phyloP scores from a whole-genome alignment of 129 eudicot species.

The Chrysanthemum makinoi region DNA sequence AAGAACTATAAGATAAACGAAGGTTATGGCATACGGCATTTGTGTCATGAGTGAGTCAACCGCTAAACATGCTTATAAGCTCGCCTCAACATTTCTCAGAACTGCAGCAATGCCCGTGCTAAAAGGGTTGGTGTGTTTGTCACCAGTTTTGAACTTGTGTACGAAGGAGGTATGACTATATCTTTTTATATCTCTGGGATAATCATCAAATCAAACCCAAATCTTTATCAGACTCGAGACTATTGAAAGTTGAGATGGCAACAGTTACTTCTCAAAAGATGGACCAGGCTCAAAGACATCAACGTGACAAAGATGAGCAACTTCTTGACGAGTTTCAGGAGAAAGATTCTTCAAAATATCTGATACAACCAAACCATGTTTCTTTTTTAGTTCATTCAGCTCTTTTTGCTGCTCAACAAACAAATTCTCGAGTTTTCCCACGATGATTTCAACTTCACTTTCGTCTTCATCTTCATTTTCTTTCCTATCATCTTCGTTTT shows the following conservation, averaged over 20 bases:
- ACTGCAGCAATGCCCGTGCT: conserved; percentile 18
- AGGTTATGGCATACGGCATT: too few relatives aligned
- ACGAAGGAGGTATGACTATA: conserved; percentile 22
- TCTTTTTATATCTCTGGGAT: conserved; percentile 30
- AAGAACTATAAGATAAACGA: neutral
- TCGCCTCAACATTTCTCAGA: conserved; percentile 33
- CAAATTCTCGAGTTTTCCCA: conserved; percentile 50
- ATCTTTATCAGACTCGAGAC: conserved; percentile 17
- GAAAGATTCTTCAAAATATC: conserved; percentile 55
- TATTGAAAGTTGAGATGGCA: conserved; percentile 10
- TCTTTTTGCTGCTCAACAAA: conserved; percentile 69
- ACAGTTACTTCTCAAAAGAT: conserved; percentile 35
- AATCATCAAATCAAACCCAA: conserved; percentile 23
- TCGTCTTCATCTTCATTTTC: conserved; percentile 18
- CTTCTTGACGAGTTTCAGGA: conserved; percentile 47
- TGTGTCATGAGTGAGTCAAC: too few relatives aligned
- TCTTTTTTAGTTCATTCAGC: conserved; percentile 63
- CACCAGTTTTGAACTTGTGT: conserved; percentile 25
- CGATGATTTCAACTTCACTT: conserved; percentile 38
- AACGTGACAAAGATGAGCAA: conserved; percentile 43
- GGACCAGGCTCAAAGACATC: conserved; percentile 32
- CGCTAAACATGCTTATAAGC: too few relatives aligned
- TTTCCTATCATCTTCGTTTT: neutral
- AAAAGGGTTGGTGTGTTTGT: conserved; percentile 30
- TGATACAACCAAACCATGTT: conserved; percentile 52